Conservation (phyloP, 176 grass and related monocot species). For the Chloris gayana region DNA sequence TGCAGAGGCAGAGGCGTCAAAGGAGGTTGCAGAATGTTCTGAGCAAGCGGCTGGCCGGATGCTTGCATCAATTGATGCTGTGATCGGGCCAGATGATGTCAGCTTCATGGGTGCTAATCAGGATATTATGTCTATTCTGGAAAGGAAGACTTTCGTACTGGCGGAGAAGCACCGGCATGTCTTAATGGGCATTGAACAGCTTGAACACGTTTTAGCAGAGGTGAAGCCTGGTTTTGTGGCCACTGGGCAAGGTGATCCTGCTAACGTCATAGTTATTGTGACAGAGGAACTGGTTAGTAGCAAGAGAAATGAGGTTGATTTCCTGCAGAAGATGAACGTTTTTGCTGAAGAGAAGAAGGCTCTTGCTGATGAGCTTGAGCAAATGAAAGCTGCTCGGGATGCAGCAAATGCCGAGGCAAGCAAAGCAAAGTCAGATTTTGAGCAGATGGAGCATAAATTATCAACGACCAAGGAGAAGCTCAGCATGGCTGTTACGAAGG, state of each 20-base stretch:
- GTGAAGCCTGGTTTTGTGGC: constrained; percentile 61
- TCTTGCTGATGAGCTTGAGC: constrained; percentile 60
- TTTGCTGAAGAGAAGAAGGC: constrained; percentile 65
- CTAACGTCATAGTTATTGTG: constrained; percentile 50
- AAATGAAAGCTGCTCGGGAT: constrained; percentile 58
- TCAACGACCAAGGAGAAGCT: constrained; percentile 76
- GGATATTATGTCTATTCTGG: constrained; percentile 52
- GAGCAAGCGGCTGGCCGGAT: constrained; percentile 58
- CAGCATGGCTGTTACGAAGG: constrained; percentile 88
- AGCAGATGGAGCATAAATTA: constrained; percentile 80
- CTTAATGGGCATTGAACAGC: constrained; percentile 64
- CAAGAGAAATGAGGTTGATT: constrained; percentile 75
- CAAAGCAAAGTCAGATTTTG: constrained; percentile 70
- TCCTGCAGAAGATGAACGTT: constrained; percentile 49
- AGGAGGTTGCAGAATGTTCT: constrained; percentile 60
- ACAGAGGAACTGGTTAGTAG: constrained; percentile 60
- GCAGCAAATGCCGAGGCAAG: constrained; percentile 56
- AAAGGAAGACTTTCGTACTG: constrained; percentile 64
- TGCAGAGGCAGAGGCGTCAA: constrained; percentile 52
- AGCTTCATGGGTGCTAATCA: constrained; percentile 43
- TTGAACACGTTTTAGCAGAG: constrained; percentile 62
- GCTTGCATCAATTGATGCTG: constrained; percentile 52
- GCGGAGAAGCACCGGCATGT: constrained; percentile 60
- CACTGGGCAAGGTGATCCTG: constrained; percentile 34
- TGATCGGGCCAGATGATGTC: constrained; percentile 51